These are phyloP conservation scores for Prunus yedoensis DNA, from an alignment of 331 rosid genomes.

Conservation along the genomic window DNA sequence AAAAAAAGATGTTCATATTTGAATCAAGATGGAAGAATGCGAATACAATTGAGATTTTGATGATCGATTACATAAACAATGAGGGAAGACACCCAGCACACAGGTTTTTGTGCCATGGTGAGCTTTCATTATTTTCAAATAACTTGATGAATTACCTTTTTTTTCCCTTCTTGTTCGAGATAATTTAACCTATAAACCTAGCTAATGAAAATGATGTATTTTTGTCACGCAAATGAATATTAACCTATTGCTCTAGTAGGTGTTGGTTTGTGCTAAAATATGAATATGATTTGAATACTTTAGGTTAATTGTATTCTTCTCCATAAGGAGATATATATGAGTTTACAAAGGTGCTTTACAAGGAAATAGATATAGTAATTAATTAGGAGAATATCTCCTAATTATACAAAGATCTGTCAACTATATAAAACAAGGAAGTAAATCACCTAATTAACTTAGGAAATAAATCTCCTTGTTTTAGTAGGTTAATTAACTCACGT, in stretches of 20 bases:
- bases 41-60: slow-evolving; percentile 23
- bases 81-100: slow-evolving; percentile 42
- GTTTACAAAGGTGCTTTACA: too few species aligned
- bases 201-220: slow-evolving; percentile 32
- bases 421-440: too few species aligned
- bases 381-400: too few species aligned
- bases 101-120: slow-evolving; percentile 45
- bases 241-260: slow-evolving; percentile 36
- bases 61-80: slow-evolving; percentile 33
- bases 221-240: slow-evolving; percentile 25
- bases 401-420: too few species aligned
- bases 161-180: slow-evolving; percentile 3
- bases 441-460: too few species aligned
- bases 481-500: too few species aligned
- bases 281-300: too few species aligned
- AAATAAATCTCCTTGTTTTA: too few species aligned
- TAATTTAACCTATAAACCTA: slow-evolving; percentile 28
- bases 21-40: background rate
- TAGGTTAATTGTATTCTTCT: too few species aligned
- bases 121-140: slow-evolving; percentile 31
- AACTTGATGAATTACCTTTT: slow-evolving; percentile 27
- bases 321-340: too few species aligned
- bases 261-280: slow-evolving; percentile 15
- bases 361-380: too few species aligned
- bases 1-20: background rate